phyloP scores from a whole-genome alignment of 163 green algal species.

The Scenedesmus sp. region DNA sequence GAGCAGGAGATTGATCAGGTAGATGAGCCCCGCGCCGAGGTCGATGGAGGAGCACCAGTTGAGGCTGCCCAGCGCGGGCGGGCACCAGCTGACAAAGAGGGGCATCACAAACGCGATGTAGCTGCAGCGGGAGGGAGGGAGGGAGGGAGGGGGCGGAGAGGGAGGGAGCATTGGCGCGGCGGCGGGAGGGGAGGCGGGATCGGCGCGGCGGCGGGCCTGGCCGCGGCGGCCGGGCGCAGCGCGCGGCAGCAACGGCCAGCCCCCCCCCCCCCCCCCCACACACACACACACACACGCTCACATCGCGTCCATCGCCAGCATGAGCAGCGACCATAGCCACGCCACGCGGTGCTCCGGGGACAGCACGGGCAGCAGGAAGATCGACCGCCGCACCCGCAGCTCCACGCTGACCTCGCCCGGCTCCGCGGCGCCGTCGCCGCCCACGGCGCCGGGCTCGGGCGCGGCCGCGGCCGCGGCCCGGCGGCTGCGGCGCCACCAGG shows the following conservation, averaged over 20 bases:
- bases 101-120: conserved; percentile 31
- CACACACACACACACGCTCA: not conserved
- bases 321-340: conserved; percentile 25
- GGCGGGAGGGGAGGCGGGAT: too few relatives aligned
- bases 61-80: conserved; percentile 12
- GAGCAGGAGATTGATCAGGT: conserved; percentile 5
- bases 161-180: too few relatives aligned
- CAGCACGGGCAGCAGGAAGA: conserved; percentile 3
- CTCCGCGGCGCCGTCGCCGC: too few relatives aligned
- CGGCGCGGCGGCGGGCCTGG: not conserved
- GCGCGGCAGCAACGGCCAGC: not conserved
- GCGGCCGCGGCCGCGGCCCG: not conserved
- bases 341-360: conserved; percentile 17
- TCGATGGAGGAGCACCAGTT: conserved; percentile 23
- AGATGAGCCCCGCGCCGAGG: conserved; percentile 10
- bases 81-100: conserved; percentile 10
- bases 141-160: too few relatives aligned
- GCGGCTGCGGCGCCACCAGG: not conserved
- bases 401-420: not conserved
- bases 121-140: not conserved
- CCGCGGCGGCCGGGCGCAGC: not conserved
- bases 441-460: too few relatives aligned
- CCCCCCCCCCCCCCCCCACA: not conserved
- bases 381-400: conserved; percentile 5
- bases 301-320: not conserved